These are phyloP conservation scores for Murraya paniculata DNA, from an alignment of 345 rosid genomes.

Conservation along the genomic window DNA sequence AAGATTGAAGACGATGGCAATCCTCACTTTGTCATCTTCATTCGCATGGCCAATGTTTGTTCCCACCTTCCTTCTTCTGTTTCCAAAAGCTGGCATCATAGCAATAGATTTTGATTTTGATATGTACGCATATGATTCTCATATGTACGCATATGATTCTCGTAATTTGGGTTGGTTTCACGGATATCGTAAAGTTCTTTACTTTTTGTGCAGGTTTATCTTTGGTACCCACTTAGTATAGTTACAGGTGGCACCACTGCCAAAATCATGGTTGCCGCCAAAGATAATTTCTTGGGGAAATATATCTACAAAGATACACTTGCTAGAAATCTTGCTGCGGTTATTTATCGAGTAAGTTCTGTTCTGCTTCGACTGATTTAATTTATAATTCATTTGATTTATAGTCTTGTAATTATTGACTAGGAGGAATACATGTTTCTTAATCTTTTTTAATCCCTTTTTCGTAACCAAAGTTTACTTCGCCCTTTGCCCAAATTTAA, in stretches of 20 bases:
- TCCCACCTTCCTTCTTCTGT: slow-evolving; percentile 2
- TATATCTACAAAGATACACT: slow-evolving; percentile 91
- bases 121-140: too few species aligned
- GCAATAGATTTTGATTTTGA: not conserved
- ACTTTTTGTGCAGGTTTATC: slow-evolving; percentile 58
- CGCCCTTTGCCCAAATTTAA: not conserved
- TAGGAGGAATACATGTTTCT: not conserved
- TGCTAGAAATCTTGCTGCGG: slow-evolving; percentile 84
- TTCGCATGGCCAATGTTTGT: slow-evolving; percentile 85
- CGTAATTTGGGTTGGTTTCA: too few species aligned
- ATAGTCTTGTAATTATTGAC: not conserved
- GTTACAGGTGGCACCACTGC: slow-evolving; percentile 92
- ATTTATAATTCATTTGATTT: not conserved
- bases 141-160: too few species aligned
- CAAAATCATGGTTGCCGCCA: slow-evolving; percentile 93
- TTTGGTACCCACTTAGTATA: slow-evolving; percentile 91
- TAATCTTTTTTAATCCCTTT: not conserved
- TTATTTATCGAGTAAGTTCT: slow-evolving; percentile 68
- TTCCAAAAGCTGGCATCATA: not conserved
- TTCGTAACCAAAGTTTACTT: not conserved
- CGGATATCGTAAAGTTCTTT: not conserved
- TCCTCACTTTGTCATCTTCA: slow-evolving; percentile 86
- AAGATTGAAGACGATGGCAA: slow-evolving; percentile 95
- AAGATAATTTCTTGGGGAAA: slow-evolving; percentile 87
- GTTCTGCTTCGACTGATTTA: not conserved